A percentile compares a stretch with the other conserved stretches of the same genome.
Conservation (phyloP, 805 yeast species). For the Metschnikowia amazonensis region DNA sequence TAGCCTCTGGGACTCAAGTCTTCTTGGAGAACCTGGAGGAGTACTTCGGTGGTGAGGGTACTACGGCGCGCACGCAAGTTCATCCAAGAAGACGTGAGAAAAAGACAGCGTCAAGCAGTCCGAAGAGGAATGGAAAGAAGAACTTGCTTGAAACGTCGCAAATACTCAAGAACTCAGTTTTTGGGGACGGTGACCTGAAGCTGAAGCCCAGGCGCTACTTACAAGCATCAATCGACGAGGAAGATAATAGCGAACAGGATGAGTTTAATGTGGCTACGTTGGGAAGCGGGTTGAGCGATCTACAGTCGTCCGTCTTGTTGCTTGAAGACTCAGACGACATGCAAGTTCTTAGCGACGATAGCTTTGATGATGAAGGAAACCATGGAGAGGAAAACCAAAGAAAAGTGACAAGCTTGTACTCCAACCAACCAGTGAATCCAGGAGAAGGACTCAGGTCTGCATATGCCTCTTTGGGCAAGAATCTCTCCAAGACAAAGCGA, state of each 20-base stretch:
- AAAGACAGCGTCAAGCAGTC: neutral
- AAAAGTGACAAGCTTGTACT: slow-evolving; percentile 62
- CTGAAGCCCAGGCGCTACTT: slow-evolving; percentile 27
- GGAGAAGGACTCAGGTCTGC: slow-evolving; percentile 76
- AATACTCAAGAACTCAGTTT: slow-evolving; percentile 21
- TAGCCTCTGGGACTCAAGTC: slow-evolving; percentile 86
- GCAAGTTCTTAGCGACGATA: slow-evolving; percentile 3
- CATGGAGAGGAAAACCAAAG: slow-evolving; percentile 29
- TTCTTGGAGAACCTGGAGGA: slow-evolving; percentile 77
- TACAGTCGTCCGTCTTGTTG: slow-evolving; percentile 24
- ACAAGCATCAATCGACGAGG: slow-evolving; percentile 30
- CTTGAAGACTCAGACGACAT: slow-evolving; percentile 22
- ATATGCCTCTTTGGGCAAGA: slow-evolving; percentile 64
- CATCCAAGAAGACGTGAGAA: slow-evolving; percentile 1
- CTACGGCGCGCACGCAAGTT: slow-evolving; percentile 39
- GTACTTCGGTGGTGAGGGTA: slow-evolving; percentile 70
- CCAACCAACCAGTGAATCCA: slow-evolving; percentile 73
- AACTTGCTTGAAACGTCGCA: slow-evolving; percentile 27
- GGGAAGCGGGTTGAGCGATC: slow-evolving; percentile 1
- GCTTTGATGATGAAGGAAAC: slow-evolving; percentile 23
- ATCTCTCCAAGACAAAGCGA: slow-evolving; percentile 60
- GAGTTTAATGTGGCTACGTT: slow-evolving; percentile 1
- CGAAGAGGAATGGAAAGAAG: slow-evolving; percentile 5
- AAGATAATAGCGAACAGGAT: slow-evolving; percentile 19
- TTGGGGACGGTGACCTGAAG: slow-evolving; percentile 19